Evolutionary conservation across 805 yeast species (phyloP).

Genomic region (Candida patagonica): DNA sequence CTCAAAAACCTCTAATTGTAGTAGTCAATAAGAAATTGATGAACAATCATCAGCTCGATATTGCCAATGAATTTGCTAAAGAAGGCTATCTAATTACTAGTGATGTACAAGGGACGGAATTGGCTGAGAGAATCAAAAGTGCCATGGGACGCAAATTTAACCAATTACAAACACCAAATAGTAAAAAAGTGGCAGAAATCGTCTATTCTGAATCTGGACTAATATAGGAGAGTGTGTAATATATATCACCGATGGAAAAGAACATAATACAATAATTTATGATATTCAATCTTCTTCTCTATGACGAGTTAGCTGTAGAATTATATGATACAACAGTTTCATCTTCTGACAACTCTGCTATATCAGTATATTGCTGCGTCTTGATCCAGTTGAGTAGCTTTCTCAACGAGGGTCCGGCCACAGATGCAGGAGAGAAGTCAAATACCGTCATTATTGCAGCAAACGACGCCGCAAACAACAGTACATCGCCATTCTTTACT

Average conservation of each 20-base stretch:
- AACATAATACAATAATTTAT: too few species aligned
- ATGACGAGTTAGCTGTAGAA: too few species aligned
- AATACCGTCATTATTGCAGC: slow-evolving; percentile 26
- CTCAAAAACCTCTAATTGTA: slow-evolving; percentile 49
- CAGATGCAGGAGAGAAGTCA: slow-evolving; percentile 22
- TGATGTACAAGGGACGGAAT: slow-evolving; percentile 1
- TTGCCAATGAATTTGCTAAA: slow-evolving; percentile 47
- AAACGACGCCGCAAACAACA: slow-evolving; percentile 26
- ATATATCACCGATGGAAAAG: too few species aligned
- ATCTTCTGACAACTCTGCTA: slow-evolving; percentile 10
- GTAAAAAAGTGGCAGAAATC: slow-evolving; percentile 12
- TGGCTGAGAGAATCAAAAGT: slow-evolving; percentile 2
- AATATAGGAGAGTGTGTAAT: too few species aligned
- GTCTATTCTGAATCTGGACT: slow-evolving; percentile 16
- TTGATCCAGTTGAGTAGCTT: slow-evolving; percentile 27
- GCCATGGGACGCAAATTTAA: slow-evolving; percentile 7
- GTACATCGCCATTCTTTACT: slow-evolving; percentile 25
- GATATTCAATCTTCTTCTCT: too few species aligned
- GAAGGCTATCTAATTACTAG: slow-evolving; percentile 7
- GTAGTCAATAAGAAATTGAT: slow-evolving; percentile 64
- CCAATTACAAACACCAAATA: slow-evolving; percentile 12
- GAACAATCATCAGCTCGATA: slow-evolving; percentile 80
- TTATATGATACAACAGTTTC: too few species aligned
- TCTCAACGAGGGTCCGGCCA: slow-evolving; percentile 21
- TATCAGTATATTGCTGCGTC: slow-evolving; percentile 20